A percentile compares a stretch with the other conserved stretches of the same genome.
Conservation (phyloP, 805 yeast genomes). For the Saccharomyces paradoxus region DNA sequence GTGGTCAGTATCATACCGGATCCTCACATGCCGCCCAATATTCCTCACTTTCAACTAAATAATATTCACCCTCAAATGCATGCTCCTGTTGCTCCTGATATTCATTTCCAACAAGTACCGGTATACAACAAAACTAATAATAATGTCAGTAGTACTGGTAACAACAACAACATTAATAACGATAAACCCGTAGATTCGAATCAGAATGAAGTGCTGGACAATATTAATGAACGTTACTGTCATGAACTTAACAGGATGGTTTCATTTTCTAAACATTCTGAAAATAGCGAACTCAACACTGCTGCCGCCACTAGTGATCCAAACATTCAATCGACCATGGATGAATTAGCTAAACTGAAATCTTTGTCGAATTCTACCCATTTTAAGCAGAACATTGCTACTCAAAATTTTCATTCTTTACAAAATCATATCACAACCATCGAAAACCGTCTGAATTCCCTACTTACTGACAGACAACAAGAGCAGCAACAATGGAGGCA, state of each 20-base stretch:
- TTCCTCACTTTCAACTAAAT: background rate
- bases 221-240: background rate
- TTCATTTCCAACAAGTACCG: background rate
- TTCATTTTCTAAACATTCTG: background rate
- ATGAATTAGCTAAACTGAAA: background rate
- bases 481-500: background rate
- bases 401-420: background rate
- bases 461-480: background rate
- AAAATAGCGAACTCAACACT: background rate
- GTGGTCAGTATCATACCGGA: background rate
- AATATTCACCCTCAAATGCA: background rate
- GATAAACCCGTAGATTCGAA: background rate
- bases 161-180: background rate
- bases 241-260: background rate
- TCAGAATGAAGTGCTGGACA: background rate
- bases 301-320: background rate
- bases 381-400: background rate
- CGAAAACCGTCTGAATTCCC: background rate
- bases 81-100: background rate
- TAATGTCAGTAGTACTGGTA: background rate
- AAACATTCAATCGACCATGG: background rate
- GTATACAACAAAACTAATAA: background rate
- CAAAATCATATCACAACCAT: background rate
- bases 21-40: background rate
- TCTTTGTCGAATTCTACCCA: background rate